Evolutionary conservation across 169 alveolate species (phyloP).

Genomic region (Ichthyophthirius multifiliis): DNA sequence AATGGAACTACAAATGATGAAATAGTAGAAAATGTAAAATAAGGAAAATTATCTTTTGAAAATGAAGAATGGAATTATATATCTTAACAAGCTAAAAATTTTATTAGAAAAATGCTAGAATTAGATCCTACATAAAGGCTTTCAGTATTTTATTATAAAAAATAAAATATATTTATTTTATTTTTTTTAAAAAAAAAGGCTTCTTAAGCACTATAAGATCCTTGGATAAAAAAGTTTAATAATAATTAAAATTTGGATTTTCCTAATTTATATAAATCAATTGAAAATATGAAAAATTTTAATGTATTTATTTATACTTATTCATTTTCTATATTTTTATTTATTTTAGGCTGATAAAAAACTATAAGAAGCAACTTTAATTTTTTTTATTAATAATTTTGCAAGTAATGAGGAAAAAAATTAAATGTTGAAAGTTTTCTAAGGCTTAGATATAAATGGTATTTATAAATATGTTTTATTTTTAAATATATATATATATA

Average conservation of each 20-base stretch:
- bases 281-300: slow-evolving; percentile 83
- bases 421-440: slow-evolving; percentile 47
- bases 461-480: no score
- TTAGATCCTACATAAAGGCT: slow-evolving; percentile 55
- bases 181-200: slow-evolving; percentile 79
- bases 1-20: not conserved
- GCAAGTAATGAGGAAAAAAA: slow-evolving; percentile 48
- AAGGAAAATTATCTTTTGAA: slow-evolving; percentile 47
- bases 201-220: slow-evolving; percentile 88
- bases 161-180: not conserved
- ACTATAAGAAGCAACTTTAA: slow-evolving; percentile 57
- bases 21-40: not conserved
- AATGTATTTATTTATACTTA: not conserved
- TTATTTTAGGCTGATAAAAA: slow-evolving; percentile 47
- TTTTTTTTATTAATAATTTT: slow-evolving; percentile 59
- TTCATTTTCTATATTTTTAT: no score
- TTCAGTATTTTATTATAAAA: not conserved
- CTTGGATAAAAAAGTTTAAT: slow-evolving; percentile 85
- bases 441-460: slow-evolving; percentile 55
- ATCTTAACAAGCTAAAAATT: slow-evolving; percentile 50
- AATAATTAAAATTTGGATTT: slow-evolving; percentile 61
- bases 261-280: slow-evolving; percentile 71
- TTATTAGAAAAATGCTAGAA: slow-evolving; percentile 48
- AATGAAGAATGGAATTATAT: slow-evolving; percentile 42
- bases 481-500: no score